Evolutionary conservation across 805 yeast genomes (phyloP).

Genomic region (Nakazawaea siamensis): DNA sequence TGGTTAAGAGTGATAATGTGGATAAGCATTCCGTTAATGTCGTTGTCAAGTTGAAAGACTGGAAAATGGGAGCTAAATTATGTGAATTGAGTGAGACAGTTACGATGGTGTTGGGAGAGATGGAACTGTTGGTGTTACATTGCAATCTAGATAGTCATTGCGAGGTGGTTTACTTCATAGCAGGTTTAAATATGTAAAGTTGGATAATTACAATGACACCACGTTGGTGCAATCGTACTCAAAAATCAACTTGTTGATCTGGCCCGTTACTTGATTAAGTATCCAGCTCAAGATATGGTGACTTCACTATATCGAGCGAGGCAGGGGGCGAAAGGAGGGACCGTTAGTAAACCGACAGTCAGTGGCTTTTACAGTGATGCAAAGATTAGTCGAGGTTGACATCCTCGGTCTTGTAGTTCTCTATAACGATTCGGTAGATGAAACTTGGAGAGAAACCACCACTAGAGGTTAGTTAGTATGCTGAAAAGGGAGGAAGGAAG

Average conservation of each 20-base stretch:
- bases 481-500: background rate
- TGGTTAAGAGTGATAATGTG: conserved; percentile 21
- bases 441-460: conserved; percentile 97
- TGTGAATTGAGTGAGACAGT: conserved; percentile 56
- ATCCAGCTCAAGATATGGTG: conserved; percentile 58
- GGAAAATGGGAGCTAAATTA: conserved; percentile 58
- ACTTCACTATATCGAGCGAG: conserved; percentile 47
- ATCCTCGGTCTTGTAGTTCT: conserved; percentile 85
- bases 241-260: conserved; percentile 39
- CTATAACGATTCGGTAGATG: conserved; percentile 90
- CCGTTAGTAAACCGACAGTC: too few species aligned
- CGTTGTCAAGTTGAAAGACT: conserved; percentile 49
- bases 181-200: conserved; percentile 28
- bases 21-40: conserved; percentile 26
- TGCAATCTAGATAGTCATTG: conserved; percentile 61
- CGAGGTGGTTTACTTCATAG: conserved; percentile 56
- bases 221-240: conserved; percentile 48
- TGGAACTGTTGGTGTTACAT: conserved; percentile 55
- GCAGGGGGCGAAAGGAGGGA: conserved; percentile 60
- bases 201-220: conserved; percentile 31
- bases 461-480: conserved; percentile 14
- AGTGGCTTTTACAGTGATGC: too few species aligned
- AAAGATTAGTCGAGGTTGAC: conserved; percentile 41
- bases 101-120: conserved; percentile 47
- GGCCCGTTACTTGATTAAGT: conserved; percentile 33